Percentiles rank a stretch among this genome's conserved stretches.
phyloP scores from a whole-genome alignment of 768 basidiomycete genomes.

The Austroboletus eburneus region DNA sequence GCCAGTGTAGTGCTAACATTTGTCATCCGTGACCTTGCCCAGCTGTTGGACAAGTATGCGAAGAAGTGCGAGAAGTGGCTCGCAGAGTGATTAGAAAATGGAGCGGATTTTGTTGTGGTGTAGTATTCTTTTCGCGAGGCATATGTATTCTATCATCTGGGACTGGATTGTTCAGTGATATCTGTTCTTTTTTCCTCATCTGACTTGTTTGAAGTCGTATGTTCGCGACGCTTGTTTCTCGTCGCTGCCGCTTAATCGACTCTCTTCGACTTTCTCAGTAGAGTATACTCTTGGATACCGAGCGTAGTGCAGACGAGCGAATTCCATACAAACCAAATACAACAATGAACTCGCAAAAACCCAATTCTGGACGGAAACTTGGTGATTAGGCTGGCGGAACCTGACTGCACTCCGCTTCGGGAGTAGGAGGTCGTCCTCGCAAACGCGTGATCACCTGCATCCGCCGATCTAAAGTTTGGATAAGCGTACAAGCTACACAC shows the following conservation, averaged over 20 bases:
- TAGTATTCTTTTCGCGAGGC: conserved; percentile 24
- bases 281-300: conserved; percentile 23
- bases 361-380: not conserved
- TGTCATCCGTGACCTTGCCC: conserved; percentile 82
- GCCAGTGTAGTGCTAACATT: conserved; percentile 85
- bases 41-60: conserved; percentile 86
- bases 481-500: conserved; percentile 3
- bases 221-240: conserved; percentile 14
- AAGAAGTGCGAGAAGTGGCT: conserved; percentile 94
- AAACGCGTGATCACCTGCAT: conserved; percentile 57
- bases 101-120: conserved; percentile 22
- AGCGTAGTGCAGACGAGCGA: conserved; percentile 13
- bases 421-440: conserved; percentile 55
- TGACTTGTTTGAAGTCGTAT: conserved; percentile 14
- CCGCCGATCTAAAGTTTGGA: conserved; percentile 45
- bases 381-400: conserved; percentile 5
- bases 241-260: conserved; percentile 6
- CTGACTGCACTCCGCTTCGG: conserved; percentile 36
- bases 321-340: conserved; percentile 3
- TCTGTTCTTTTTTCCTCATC: conserved; percentile 29
- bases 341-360: not conserved
- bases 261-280: conserved; percentile 19
- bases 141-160: conserved; percentile 34
- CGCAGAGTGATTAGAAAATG: conserved; percentile 53
- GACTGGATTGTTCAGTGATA: conserved; percentile 31